phyloP scores from a whole-genome alignment of 176 grass and related monocot species.

The Saccharum spontaneum region DNA sequence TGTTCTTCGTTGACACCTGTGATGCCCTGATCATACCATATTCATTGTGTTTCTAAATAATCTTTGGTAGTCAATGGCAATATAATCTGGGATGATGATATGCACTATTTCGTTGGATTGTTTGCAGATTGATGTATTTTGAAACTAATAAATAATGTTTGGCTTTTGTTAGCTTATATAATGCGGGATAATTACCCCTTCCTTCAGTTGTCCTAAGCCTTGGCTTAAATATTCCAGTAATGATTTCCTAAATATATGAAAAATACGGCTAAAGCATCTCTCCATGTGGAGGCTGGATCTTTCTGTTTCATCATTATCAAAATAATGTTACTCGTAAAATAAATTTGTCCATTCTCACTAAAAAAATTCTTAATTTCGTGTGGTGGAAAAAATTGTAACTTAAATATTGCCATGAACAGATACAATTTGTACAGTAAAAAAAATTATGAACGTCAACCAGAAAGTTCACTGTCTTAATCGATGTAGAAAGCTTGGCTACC shows the following conservation, averaged over 20 bases:
- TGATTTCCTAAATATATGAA: background rate
- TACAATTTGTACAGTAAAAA: background rate
- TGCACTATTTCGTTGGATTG: background rate
- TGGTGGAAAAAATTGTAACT: background rate
- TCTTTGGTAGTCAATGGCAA: background rate
- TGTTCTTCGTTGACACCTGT: background rate
- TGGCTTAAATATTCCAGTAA: background rate
- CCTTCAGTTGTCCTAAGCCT: no score
- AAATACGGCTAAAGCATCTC: background rate
- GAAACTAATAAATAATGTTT: background rate
- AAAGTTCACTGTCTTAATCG: background rate
- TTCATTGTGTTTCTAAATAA: background rate
- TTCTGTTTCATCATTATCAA: background rate
- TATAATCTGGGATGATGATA: background rate
- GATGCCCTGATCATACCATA: background rate
- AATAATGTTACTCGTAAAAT: background rate
- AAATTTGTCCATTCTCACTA: background rate
- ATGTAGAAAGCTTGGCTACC: background rate
- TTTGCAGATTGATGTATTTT: background rate
- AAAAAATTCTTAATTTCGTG: background rate
- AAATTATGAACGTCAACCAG: background rate
- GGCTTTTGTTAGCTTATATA: background rate
- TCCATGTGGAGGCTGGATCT: background rate
- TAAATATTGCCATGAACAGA: background rate
- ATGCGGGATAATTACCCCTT: background rate